These are phyloP conservation scores for Trametes elegans DNA, from an alignment of 768 basidiomycete genomes.

Conservation along the genomic window DNA sequence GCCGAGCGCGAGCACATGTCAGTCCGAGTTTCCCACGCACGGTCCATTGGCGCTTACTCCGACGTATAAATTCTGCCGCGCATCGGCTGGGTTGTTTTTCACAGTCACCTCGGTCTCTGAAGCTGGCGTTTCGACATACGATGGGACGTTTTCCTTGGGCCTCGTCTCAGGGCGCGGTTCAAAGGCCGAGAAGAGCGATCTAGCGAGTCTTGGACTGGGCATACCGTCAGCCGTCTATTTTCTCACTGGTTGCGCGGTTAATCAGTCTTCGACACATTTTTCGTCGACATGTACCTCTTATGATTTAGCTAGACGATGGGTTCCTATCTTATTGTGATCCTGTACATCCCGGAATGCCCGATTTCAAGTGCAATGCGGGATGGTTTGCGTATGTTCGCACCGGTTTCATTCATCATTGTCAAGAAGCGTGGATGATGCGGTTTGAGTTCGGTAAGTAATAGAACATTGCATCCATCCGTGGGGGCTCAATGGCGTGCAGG, in stretches of 20 bases:
- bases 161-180: conserved; percentile 27
- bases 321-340: no score
- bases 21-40: no score
- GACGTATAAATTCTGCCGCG: conserved; percentile 25
- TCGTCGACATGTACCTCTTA: not conserved
- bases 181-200: conserved; percentile 48
- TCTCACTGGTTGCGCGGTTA: conserved; percentile 54
- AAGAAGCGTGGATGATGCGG: no score
- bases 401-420: no score
- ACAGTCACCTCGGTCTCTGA: conserved; percentile 44
- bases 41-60: not conserved
- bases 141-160: conserved; percentile 20
- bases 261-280: conserved; percentile 65
- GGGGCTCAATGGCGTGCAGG: no score
- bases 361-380: no score
- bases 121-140: conserved; percentile 30
- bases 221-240: conserved; percentile 55
- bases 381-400: no score
- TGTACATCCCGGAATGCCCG: no score
- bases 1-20: no score
- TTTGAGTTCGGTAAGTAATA: no score
- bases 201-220: conserved; percentile 56
- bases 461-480: no score
- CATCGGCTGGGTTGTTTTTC: conserved; percentile 30
- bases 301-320: no score